Evolutionary conservation across 306 rosid genomes (phyloP).

Genomic region (Gastrolobium villosum): DNA sequence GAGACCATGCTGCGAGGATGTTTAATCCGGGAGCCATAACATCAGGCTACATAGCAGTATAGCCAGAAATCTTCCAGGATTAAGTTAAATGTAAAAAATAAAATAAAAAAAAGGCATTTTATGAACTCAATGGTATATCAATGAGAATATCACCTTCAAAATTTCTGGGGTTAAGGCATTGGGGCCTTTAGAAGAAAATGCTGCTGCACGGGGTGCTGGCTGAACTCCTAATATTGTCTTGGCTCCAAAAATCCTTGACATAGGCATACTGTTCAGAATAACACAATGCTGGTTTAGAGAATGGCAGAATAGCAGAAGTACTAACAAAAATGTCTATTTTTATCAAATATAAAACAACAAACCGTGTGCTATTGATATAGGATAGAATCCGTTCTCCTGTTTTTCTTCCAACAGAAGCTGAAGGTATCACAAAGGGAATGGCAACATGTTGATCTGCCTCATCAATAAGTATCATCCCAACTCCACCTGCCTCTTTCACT

Average conservation of each 20-base stretch:
- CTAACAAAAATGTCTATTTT: constrained; percentile 25
- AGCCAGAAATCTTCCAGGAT: constrained; percentile 32
- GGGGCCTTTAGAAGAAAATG: constrained; percentile 91
- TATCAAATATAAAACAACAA: constrained; percentile 43
- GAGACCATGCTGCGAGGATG: constrained; percentile 91
- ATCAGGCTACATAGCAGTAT: constrained; percentile 73
- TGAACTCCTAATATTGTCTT: constrained; percentile 70
- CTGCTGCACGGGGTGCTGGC: constrained; percentile 80
- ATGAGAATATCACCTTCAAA: constrained; percentile 70
- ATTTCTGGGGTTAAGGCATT: constrained; percentile 81
- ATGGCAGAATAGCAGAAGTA: constrained; percentile 26
- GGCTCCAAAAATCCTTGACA: constrained; percentile 65
- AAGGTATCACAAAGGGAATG: constrained; percentile 76
- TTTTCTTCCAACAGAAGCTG: constrained; percentile 67
- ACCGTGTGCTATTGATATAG: constrained; percentile 68
- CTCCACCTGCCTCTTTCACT: constrained; percentile 79
- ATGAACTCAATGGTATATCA: background rate
- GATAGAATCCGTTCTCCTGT: constrained; percentile 61
- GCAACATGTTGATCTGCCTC: constrained; percentile 68
- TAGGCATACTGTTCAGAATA: constrained; percentile 57
- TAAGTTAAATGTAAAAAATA: background rate
- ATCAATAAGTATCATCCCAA: constrained; percentile 81
- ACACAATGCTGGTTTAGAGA: constrained; percentile 45
- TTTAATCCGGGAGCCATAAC: constrained; percentile 82
- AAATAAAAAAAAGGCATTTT: background rate